A percentile compares a stretch with the other conserved stretches of the same genome.
Evolutionary conservation across 306 rosid species (phyloP).

Genomic region (Adenanthera pavonina): DNA sequence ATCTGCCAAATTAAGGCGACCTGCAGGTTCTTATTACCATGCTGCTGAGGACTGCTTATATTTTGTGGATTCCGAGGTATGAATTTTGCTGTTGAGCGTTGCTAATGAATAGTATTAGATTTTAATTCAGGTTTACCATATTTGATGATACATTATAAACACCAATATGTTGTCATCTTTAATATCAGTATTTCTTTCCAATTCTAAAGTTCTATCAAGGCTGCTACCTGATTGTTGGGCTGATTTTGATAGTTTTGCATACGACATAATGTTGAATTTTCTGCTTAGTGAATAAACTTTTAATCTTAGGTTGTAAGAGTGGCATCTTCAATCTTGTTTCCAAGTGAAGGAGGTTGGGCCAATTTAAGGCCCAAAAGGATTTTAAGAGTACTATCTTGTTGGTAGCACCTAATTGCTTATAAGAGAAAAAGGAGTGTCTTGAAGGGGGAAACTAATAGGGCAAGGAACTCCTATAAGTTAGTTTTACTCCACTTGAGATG

Average conservation of each 20-base stretch:
- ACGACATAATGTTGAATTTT: background rate
- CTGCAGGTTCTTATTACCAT: conserved; percentile 82
- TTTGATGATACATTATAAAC: conserved; percentile 23
- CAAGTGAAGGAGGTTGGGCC: background rate
- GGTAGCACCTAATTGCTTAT: background rate
- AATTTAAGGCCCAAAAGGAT: background rate
- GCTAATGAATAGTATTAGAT: conserved; percentile 5
- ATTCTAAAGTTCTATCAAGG: conserved; percentile 7
- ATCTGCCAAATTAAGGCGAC: conserved; percentile 81
- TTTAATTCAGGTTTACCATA: conserved; percentile 13
- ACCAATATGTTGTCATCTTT: conserved; percentile 6
- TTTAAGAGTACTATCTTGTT: background rate
- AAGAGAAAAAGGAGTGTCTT: background rate
- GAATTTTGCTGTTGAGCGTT: conserved; percentile 30
- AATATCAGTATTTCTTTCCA: background rate
- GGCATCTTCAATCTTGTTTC: background rate
- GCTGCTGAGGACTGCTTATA: conserved; percentile 74
- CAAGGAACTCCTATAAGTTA: background rate
- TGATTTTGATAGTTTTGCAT: background rate
- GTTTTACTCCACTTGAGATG: background rate
- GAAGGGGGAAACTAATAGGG: background rate
- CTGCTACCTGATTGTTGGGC: conserved; percentile 27
- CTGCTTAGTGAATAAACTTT: conserved; percentile 6
- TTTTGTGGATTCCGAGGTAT: conserved; percentile 94
- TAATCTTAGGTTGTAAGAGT: background rate